Percentiles rank a stretch among this genome's conserved stretches.
These are phyloP conservation scores for Tardiomyces depauwii DNA, from an alignment of 1,139 yeast genomes.

Conservation along the genomic window DNA sequence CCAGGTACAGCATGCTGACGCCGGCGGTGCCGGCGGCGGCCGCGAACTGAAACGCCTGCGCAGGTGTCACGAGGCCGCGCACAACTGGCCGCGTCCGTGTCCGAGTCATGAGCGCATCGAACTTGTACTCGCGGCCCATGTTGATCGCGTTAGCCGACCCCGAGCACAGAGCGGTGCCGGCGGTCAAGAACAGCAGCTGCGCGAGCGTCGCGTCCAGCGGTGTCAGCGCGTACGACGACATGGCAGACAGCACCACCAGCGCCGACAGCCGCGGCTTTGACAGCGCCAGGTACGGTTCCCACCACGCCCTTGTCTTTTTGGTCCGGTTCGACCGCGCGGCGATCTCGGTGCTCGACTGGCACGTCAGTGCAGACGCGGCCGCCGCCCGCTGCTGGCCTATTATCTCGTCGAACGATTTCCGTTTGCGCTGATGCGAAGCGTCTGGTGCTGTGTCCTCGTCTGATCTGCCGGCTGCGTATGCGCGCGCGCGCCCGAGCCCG, in stretches of 20 bases:
- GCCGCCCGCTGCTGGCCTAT: neutral
- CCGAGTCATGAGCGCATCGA: conserved; percentile 78
- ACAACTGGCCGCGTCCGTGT: conserved; percentile 89
- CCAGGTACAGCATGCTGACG: conserved; percentile 51
- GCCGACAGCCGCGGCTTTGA: conserved; percentile 86
- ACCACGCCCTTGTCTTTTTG: neutral
- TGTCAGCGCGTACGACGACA: conserved; percentile 87
- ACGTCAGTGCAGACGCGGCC: conserved; percentile 11
- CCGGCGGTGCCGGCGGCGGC: conserved; percentile 63
- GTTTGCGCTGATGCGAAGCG: too few species aligned
- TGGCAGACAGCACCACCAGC: conserved; percentile 79
- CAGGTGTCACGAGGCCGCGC: conserved; percentile 62
- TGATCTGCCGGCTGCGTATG: too few species aligned
- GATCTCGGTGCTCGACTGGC: conserved; percentile 13
- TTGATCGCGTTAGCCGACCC: conserved; percentile 95
- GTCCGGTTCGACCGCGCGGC: neutral
- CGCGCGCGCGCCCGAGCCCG: too few species aligned
- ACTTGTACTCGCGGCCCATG: conserved; percentile 93
- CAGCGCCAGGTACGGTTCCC: conserved; percentile 47
- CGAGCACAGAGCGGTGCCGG: conserved; percentile 81
- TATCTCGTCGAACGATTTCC: neutral
- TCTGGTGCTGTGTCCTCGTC: too few species aligned
- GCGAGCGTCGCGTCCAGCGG: conserved; percentile 67
- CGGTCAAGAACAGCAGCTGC: conserved; percentile 58
- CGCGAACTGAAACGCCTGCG: conserved; percentile 75